Evolutionary conservation across 768 basidiomycete genomes (phyloP).

Genomic region (Tricholoma furcatifolium): DNA sequence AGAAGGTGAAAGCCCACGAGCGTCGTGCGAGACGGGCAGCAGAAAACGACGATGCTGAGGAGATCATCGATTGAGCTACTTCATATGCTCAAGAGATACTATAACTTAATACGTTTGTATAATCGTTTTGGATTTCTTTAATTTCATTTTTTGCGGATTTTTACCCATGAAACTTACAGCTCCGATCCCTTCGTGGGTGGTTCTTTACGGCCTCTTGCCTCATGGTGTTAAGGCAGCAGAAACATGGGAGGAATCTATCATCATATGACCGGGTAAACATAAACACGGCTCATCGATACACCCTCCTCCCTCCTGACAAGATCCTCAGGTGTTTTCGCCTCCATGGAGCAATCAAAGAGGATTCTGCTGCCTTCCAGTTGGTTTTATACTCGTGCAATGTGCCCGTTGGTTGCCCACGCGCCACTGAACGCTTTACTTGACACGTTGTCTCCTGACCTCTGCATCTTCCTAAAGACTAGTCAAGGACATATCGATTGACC

Average conservation of each 20-base stretch:
- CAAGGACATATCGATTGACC: constrained; percentile 10
- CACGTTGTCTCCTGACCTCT: background rate
- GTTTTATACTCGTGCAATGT: background rate
- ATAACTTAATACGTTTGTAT: constrained; percentile 5
- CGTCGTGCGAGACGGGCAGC: constrained; percentile 50
- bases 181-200: background rate
- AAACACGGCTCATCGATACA: constrained; percentile 12
- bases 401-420: constrained; percentile 2
- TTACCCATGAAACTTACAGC: background rate
- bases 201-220: constrained; percentile 6
- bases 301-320: constrained; percentile 1
- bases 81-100: background rate
- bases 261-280: constrained; percentile 11
- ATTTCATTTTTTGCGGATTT: constrained; percentile 2
- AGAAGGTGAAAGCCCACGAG: constrained; percentile 57
- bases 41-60: constrained; percentile 61
- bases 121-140: constrained; percentile 8
- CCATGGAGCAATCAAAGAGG: constrained; percentile 7
- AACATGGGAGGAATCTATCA: constrained; percentile 6
- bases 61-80: constrained; percentile 42
- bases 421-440: constrained; percentile 1
- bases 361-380: background rate
- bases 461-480: constrained; percentile 4
- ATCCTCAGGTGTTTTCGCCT: background rate
- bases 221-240: constrained; percentile 5